Evolutionary conservation across 805 yeast genomes (phyloP).

Genomic region (Yamadazyma ubonensis): DNA sequence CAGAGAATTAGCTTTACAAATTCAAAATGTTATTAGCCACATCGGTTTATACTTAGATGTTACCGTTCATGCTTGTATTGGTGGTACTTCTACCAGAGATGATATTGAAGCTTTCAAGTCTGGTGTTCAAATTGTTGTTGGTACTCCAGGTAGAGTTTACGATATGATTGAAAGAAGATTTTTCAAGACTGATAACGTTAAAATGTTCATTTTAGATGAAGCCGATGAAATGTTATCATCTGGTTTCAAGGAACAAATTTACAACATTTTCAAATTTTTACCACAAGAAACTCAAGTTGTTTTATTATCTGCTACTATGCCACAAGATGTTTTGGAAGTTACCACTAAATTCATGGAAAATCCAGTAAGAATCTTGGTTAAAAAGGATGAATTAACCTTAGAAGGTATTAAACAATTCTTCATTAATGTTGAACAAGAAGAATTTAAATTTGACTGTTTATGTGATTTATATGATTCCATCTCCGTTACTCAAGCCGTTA

Average conservation of each 20-base stretch:
- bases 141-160: slow-evolving; percentile 97
- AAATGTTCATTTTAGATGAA: slow-evolving; percentile 95
- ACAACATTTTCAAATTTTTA: slow-evolving; percentile 85
- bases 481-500: slow-evolving; percentile 95
- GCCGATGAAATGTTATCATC: slow-evolving; percentile 95
- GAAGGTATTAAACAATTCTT: slow-evolving; percentile 95
- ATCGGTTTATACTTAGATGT: slow-evolving; percentile 89
- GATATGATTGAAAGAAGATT: slow-evolving; percentile 93
- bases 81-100: slow-evolving; percentile 89
- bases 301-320: slow-evolving; percentile 92
- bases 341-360: slow-evolving; percentile 92
- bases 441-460: slow-evolving; percentile 90
- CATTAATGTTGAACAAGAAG: slow-evolving; percentile 89
- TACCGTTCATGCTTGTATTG: slow-evolving; percentile 94
- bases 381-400: slow-evolving; percentile 90
- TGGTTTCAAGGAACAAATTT: slow-evolving; percentile 94
- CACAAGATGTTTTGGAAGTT: slow-evolving; percentile 85
- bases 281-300: slow-evolving; percentile 93
- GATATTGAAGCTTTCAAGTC: slow-evolving; percentile 81
- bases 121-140: slow-evolving; percentile 92
- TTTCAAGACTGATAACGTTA: slow-evolving; percentile 77
- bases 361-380: slow-evolving; percentile 91
- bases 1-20: slow-evolving; percentile 95
- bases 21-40: slow-evolving; percentile 87
- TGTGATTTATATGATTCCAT: slow-evolving; percentile 94